Base-by-base conservation (phyloP, 495 filamentous ascomycete genomes). In the Aspergillus egyptiacus region DNA sequence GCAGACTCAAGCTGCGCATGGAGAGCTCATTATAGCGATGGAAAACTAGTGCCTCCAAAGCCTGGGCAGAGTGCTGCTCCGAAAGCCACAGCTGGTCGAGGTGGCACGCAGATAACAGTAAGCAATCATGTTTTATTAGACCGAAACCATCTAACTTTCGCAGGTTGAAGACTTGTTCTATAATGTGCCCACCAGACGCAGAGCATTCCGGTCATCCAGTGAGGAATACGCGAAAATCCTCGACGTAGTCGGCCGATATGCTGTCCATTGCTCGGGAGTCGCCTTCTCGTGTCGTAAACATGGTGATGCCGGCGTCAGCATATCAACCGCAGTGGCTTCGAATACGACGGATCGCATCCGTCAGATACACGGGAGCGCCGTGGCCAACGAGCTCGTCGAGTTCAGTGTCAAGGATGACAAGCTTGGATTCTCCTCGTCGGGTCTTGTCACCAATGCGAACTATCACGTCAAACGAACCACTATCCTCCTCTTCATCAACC, bases 221-320 rank as follows among this genome's bases (percentile, higher is more conserved):
- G 94, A 97, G 64, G 94, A 99, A 67, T 97, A 95, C 65, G 87
- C 93, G 50, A 97, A 99, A 67, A 96, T 99, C 39, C 84, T 96
- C 8, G 93, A 97, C 64, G 81, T 96, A 46, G 87, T 97, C 22
- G 89, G 94, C 11, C 82, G 87, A 31, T 96, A 96, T 68, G 89
- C 94, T 14, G 81, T 99, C n/a, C 94, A 99, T 68, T 96, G 94
- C 58, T 71, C 76, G 25, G 83, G 86, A 20, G 91, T 97, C 9
- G 87, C 86, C 9, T 97, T 99, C 60, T 91, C 89, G 6, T 96
- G 91, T 67, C 96, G 96, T 64, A 99, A 96, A 66, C 83, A 93
- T 60, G 94, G 93, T 28, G 91, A 96, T 52, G 79, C 89, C 5
- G 82, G 82, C 7, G 84, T 79, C 10, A 84, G 89, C 49, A 83